Base-by-base conservation (phyloP, 306 rosid genomes). In the Acacia melanoxylon region DNA sequence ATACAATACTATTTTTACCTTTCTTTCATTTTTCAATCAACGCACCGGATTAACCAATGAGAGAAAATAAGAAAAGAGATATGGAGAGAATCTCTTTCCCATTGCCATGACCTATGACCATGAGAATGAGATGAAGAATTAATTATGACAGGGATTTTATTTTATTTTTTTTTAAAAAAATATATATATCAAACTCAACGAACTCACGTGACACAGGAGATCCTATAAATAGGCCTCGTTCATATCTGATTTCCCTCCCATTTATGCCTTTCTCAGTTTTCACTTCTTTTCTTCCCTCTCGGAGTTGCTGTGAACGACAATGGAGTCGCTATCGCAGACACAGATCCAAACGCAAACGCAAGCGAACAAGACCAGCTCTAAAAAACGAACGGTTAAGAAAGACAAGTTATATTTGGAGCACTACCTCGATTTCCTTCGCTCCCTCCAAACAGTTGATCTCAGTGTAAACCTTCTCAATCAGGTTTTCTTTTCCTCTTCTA, bases 391-490 rank as follows among this genome's bases (percentile, higher is more conserved):
- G 2, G 4, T 6, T 45, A 86, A 76, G 82, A 83, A 68, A 33
- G 78, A 63, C 3, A 86, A 82, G 78, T 42, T 90, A 24, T 63
- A 76, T 62, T 85, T 93, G 46, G 93, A 91, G 10, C 86, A 87
- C 20, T 93, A 91, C 80, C 78, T 89, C 54, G 72, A 82, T 73
- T 78, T 89, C 51, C 75, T 89, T 74, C 89, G 83, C 27, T 87
- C 91, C 66, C 81, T 79, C 80, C 83, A 81, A 68, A 68, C 82
- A 12, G 44, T 80, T 77, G 25, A 73, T 63, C 90, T 90, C 86
- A 85, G 83, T 29, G 74, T 77, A 71, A 40, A 33, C 33, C 83
- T 85, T 76, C 93, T 93, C 81, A 87, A 82, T 66, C 93, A 93
- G 93, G 96, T 93, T 67, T 76, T 61, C 42, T 42, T 27, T 51